Evolutionary conservation across 1,284 basidiomycete species (phyloP).

Genomic region (Papiliotrema nemorosa): DNA sequence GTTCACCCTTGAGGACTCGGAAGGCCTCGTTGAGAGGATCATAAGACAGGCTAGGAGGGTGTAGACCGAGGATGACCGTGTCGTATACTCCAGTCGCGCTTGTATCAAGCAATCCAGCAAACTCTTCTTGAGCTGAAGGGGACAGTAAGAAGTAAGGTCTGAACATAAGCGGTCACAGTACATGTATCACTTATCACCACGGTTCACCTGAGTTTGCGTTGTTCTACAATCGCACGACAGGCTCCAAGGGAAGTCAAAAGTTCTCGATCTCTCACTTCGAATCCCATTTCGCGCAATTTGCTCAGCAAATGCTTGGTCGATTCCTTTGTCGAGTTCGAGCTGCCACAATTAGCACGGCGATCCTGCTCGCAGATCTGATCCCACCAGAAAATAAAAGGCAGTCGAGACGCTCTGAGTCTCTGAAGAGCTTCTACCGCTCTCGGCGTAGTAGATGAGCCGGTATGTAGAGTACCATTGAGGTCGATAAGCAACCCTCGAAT

Average conservation of each 20-base stretch:
- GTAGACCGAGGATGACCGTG: conserved; percentile 64
- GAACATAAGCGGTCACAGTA: neutral
- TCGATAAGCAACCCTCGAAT: conserved; percentile 60
- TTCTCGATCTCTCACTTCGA: conserved; percentile 53
- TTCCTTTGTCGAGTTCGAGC: conserved; percentile 55
- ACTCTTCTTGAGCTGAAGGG: conserved; percentile 58
- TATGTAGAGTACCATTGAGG: conserved; percentile 64
- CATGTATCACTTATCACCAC: too few relatives aligned
- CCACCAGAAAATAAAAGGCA: conserved; percentile 64
- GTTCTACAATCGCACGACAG: conserved; percentile 53
- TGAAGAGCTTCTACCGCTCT: conserved; percentile 56
- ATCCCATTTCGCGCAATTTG: conserved; percentile 55
- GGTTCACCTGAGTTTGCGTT: conserved; percentile 53
- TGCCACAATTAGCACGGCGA: conserved; percentile 15
- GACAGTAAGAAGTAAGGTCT: conserved; percentile 62
- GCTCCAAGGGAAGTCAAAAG: conserved; percentile 64
- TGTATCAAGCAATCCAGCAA: conserved; percentile 24
- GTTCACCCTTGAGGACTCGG: conserved; percentile 55
- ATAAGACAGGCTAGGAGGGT: conserved; percentile 59
- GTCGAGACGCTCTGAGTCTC: conserved; percentile 51
- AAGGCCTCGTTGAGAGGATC: conserved; percentile 62
- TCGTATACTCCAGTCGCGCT: conserved; percentile 49
- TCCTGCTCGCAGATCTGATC: too few relatives aligned
- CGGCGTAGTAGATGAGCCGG: conserved; percentile 56
- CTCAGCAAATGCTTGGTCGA: conserved; percentile 53